Evolutionary conservation across 2,329 filamentous ascomycete species (phyloP).

Genomic region (Emergomyces pasteurianus): DNA sequence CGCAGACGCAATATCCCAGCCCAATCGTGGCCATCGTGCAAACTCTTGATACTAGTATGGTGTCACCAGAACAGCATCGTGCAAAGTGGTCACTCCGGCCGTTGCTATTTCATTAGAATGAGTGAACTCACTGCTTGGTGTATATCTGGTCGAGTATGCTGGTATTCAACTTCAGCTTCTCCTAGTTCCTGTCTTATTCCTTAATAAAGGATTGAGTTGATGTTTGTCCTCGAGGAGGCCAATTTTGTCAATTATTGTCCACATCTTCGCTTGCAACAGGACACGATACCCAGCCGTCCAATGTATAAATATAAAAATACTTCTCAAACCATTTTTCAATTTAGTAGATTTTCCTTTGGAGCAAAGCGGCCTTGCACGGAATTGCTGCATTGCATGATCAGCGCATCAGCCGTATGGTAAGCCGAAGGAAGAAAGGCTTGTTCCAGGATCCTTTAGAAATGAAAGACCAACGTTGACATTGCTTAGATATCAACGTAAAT

Average conservation of each 20-base stretch:
- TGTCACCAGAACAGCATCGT: background rate
- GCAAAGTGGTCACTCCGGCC: background rate
- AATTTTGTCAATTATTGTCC: background rate
- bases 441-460: background rate
- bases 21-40: too few species aligned
- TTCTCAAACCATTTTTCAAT: background rate
- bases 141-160: background rate
- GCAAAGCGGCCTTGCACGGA: background rate
- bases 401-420: background rate
- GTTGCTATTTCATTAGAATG: background rate
- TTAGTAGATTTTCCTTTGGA: background rate
- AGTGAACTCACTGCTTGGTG: background rate
- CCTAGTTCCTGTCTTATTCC: background rate
- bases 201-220: too few species aligned
- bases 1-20: too few species aligned
- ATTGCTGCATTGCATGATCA: background rate
- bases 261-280: background rate
- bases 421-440: too few species aligned
- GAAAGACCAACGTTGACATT: background rate
- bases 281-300: background rate
- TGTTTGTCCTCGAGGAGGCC: too few species aligned
- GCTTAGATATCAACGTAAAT: background rate
- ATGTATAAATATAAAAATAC: background rate
- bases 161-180: too few species aligned
- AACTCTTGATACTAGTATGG: too few species aligned